Percentiles rank a stretch among this genome's conserved stretches.
These are phyloP conservation scores for Alternaria consortialis DNA, from an alignment of 2,329 filamentous ascomycete species.

Conservation along the genomic window DNA sequence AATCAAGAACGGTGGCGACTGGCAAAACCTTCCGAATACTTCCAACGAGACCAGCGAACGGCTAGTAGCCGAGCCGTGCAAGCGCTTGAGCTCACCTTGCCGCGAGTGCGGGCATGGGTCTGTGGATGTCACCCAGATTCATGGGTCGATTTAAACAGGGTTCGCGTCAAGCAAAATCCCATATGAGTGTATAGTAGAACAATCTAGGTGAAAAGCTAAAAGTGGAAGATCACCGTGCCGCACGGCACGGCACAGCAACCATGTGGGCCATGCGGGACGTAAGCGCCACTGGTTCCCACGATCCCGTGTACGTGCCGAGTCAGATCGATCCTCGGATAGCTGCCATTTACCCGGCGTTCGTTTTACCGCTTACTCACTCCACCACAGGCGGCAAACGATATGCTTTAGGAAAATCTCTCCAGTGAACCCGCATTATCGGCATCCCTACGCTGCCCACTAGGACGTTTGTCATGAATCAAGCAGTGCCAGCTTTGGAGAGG, in stretches of 20 bases:
- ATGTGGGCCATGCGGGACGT: neutral
- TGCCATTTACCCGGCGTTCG: neutral
- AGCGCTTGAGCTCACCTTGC: neutral
- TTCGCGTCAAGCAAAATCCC: neutral
- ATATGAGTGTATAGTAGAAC: neutral
- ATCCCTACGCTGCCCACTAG: neutral
- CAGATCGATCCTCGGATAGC: neutral
- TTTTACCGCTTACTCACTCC: neutral
- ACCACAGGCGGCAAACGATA: neutral
- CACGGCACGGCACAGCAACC: neutral
- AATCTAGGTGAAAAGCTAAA: neutral
- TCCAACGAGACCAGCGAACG: neutral
- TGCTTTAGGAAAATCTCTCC: neutral
- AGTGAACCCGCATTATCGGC: neutral
- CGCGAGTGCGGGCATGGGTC: neutral
- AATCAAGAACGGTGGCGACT: neutral
- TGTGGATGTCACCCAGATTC: neutral
- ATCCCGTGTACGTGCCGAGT: neutral
- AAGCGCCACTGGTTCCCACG: constrained; percentile 1
- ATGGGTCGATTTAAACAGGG: neutral
- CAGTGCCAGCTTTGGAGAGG: neutral
- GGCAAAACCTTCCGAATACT: neutral
- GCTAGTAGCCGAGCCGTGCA: neutral
- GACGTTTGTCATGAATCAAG: neutral
- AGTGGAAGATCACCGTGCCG: neutral